Base-by-base conservation (phyloP, 2,329 filamentous ascomycete species). In the Teratosphaeria gauchensis region DNA sequence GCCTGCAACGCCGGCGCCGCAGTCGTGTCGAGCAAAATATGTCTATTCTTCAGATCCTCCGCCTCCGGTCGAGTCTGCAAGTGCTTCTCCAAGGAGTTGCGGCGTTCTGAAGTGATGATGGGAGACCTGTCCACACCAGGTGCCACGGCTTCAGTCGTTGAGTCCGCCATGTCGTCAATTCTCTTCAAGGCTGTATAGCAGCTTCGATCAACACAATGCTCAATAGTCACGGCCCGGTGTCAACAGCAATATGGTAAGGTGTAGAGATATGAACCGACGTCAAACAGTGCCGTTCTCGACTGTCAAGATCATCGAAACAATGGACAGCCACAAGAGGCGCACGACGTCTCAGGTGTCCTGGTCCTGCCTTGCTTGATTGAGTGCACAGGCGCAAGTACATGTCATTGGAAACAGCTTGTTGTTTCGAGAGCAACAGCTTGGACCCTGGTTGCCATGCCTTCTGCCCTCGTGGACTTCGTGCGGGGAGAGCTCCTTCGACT, bases 1-100 rank as follows among this genome's bases (percentile, higher is more conserved):
- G 82, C 79, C 74, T 88, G 86, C 38, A 89, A 77, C 30, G 84
- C 78, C 81, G 86, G 86, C 52, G 86, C 86, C 64, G 84, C 83
- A 66, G 78, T 85, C 2, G 84, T 87, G 66, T 87, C 82, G 4
- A 87, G 77, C 56, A 89, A 72, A 62, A 89, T 89, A 68, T 88
- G 82, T 62, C 83, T 53, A 64, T 87, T 82, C 74, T 86, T 88
- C 61, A 89, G 76, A 61, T 88, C 85, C 69, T 87, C 78, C 14
- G 72, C 72, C 24, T 80, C 77, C 4, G 78, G 78, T 6, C 78
- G 72, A 53, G 72, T 73, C 68, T 79, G 77, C 56, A 61, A 35
- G 54, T 64, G 58, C 59, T 65, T 62, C 56, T 66, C 63, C 48
- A 65, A 42, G 11, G 64, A 66, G 56, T 65, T 64, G 54, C 65